phyloP scores from a whole-genome alignment of 1,139 yeast species.

The Geotrichum cucujoidarum region DNA sequence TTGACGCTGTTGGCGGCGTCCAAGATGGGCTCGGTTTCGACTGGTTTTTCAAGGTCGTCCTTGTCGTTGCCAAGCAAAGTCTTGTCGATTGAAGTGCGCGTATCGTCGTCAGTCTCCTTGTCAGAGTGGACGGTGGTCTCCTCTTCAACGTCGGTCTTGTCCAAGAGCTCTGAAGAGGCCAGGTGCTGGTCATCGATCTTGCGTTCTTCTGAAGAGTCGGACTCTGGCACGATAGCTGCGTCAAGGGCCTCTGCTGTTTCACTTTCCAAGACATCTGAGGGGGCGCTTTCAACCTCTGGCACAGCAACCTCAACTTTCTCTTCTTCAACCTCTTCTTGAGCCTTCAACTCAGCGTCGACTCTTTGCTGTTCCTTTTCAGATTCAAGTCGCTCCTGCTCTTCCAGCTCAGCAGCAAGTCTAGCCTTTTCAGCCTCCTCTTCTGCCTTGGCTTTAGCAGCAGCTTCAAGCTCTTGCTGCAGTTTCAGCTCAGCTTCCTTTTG shows the following conservation, averaged over 20 bases:
- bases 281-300: no score
- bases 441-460: background rate
- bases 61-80: background rate
- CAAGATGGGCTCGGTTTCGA: background rate
- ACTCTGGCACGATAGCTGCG: no score
- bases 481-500: background rate
- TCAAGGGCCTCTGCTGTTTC: no score
- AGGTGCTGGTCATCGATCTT: no score
- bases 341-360: no score
- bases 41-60: background rate
- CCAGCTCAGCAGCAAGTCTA: background rate
- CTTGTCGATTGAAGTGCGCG: background rate
- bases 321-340: no score
- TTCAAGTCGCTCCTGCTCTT: background rate
- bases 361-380: background rate
- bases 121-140: background rate
- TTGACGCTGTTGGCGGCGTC: background rate
- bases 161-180: background rate
- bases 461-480: background rate
- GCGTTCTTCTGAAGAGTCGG: no score
- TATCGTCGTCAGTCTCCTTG: background rate
- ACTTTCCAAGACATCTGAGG: no score
- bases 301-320: no score
- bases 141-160: background rate
- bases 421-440: background rate